Evolutionary conservation across 2,329 filamentous ascomycete species (phyloP), one percentile per base, ranked within the genome.

Genomic region (Annulohypoxylon truncatum): DNA sequence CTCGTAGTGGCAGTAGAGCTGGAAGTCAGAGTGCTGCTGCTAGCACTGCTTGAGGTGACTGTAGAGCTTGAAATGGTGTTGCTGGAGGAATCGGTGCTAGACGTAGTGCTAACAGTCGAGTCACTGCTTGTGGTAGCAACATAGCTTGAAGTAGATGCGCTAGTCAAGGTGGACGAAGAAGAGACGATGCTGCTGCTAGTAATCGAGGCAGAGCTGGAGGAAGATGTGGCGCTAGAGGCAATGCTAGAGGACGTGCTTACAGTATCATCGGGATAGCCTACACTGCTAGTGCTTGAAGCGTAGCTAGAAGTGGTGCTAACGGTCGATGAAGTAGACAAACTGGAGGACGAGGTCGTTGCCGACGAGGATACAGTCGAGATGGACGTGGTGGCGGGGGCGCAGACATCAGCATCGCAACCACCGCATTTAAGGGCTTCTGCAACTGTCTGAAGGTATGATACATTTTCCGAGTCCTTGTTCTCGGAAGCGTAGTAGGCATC

Each of bases 351-450:
- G 24, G 29, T 66, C 13, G 48, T 56, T 4, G 59, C 52, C n/a
- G 67, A 61, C 18, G 59, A 50, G 22, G 53, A 56, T 8, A 42
- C 33, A 29, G 40, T 40, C 8, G 69, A 67, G 61, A 59, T 67
- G n/a, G 57, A 69, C 3, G 60, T 56, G 4, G 50, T 12, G 10
- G 24, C 24, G 26, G 65, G 66, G 12, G 29, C 10, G 59, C 70
- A 74, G 12, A 68, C 40, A 38, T 74, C 71, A 8, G 74, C 71
- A 7, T 72, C 59, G 33, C 73, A 73, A 61, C 79, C 81, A 50
- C 78, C 80, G 48, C 78, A 78, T 62, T 74, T 59, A 48, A 83
- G 74, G 8, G 79, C 78, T 42, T 81, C 78, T 24, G 78, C 68
- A 26, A 78, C 75, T 42, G 77, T 72, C 50, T 81, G 66, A 64